phyloP scores from a whole-genome alignment of 1,284 basidiomycete genomes.

The Stereum hirsutum region DNA sequence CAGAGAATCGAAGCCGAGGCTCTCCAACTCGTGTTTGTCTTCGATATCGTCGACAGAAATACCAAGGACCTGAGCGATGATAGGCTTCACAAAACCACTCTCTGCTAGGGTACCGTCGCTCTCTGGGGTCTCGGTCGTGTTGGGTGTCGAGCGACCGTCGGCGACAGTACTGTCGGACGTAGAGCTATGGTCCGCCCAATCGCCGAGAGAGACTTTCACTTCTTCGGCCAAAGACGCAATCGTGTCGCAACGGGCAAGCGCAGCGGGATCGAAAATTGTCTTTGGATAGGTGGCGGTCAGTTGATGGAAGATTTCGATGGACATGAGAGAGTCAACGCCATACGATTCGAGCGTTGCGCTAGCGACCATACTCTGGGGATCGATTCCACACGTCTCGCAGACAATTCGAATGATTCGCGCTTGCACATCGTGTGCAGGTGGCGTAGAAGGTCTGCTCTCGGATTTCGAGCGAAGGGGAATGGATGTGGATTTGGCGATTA shows the following conservation, averaged over 20 bases:
- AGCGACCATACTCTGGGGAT: constrained; percentile 22
- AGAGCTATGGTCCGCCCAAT: constrained; percentile 18
- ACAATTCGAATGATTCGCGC: constrained; percentile 24
- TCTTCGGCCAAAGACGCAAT: constrained; percentile 26
- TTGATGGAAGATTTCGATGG: constrained; percentile 36
- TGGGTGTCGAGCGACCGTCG: constrained; percentile 11
- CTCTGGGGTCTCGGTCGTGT: no score
- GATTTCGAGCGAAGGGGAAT: constrained; percentile 29
- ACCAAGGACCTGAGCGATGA: constrained; percentile 42
- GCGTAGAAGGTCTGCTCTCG: no score
- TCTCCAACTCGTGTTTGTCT: constrained; percentile 35
- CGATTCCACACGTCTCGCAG: constrained; percentile 35
- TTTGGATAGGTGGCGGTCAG: no score
- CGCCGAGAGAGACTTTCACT: constrained; percentile 17
- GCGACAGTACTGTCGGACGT: constrained; percentile 8
- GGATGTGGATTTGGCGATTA: background rate
- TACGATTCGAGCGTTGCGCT: constrained; percentile 32
- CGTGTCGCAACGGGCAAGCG: constrained; percentile 28
- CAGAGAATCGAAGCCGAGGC: constrained; percentile 51
- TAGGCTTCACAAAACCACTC: constrained; percentile 29
- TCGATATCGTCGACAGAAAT: constrained; percentile 28
- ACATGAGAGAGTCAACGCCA: constrained; percentile 49
- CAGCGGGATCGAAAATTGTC: constrained; percentile 21
- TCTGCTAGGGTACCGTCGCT: no score
- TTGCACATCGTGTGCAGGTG: no score